Evolutionary conservation across 192 early-diverging fungal genomes (phyloP).

Genomic region (Backusella australiensis): DNA sequence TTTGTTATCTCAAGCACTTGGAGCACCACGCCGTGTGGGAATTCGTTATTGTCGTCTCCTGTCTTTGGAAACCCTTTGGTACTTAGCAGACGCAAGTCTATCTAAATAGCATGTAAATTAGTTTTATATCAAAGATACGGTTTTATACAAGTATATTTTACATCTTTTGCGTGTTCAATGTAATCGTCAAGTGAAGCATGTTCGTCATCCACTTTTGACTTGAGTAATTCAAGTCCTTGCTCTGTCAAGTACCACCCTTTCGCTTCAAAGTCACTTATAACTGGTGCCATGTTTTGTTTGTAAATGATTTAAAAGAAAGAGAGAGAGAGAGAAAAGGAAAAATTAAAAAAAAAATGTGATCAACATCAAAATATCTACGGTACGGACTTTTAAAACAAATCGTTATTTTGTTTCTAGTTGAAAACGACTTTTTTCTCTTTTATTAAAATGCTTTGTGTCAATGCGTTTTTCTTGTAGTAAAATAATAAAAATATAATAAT

Average conservation of each 20-base stretch:
- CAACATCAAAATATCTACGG: neutral
- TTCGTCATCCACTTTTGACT: constrained; percentile 12
- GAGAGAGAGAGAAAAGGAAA: neutral
- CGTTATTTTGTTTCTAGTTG: neutral
- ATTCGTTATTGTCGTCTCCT: neutral
- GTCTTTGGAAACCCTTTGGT: constrained; percentile 16
- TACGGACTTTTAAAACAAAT: neutral
- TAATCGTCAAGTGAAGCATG: constrained; percentile 13
- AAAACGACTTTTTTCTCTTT: neutral
- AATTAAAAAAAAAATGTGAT: neutral
- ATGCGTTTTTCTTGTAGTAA: neutral
- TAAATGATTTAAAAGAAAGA: neutral
- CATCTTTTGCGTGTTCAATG: constrained; percentile 19
- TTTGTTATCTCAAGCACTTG: constrained; percentile 33
- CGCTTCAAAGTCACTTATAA: constrained; percentile 11
- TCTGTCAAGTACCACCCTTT: constrained; percentile 26
- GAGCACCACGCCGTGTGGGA: constrained; percentile 17
- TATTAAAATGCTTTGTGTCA: neutral
- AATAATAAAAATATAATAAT: neutral
- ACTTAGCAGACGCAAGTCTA: constrained; percentile 20
- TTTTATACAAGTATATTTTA: neutral
- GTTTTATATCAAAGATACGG: no score
- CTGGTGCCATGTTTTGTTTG: neutral
- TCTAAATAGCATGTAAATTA: neutral
- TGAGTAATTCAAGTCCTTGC: constrained; percentile 17